phyloP scores from a whole-genome alignment of 2,329 filamentous ascomycete genomes.

The Orbilia oligospora region DNA sequence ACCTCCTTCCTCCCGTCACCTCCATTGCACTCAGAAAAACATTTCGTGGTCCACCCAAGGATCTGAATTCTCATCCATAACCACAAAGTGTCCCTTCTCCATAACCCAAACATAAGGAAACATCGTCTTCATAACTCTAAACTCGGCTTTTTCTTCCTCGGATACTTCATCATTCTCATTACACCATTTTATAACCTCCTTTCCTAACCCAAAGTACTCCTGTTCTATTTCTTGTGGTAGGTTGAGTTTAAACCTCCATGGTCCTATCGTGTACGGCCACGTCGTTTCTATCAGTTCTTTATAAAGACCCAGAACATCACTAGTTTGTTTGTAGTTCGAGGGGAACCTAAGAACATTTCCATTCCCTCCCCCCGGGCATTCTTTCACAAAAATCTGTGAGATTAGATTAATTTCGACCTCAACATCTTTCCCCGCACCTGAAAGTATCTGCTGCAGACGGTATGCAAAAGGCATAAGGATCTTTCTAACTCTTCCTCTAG shows the following conservation, averaged over 20 bases:
- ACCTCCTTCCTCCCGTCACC: too few species aligned
- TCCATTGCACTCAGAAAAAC: too few species aligned
- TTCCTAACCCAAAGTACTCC: background rate
- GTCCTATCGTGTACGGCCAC: constrained; percentile 25
- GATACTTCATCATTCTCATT: background rate
- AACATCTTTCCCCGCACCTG: background rate
- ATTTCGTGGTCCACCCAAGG: background rate
- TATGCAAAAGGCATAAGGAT: background rate
- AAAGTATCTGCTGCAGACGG: background rate
- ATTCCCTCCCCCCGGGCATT: background rate
- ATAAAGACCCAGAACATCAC: background rate
- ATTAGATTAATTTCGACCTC: constrained; percentile 23
- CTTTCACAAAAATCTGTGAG: background rate
- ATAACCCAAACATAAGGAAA: background rate
- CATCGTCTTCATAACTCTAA: background rate
- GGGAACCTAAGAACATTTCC: background rate
- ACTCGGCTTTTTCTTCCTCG: constrained; percentile 7
- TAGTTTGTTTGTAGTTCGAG: too few species aligned
- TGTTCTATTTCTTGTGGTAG: background rate
- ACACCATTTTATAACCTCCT: constrained; percentile 19
- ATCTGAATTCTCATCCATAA: background rate
- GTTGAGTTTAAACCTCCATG: constrained; percentile 31
- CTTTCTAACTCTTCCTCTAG: background rate
- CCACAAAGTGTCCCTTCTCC: background rate
- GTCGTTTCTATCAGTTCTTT: constrained; percentile 5